A percentile compares a stretch with the other conserved stretches of the same genome.
These are phyloP conservation scores for Backusella morwellensis DNA, from an alignment of 192 early-diverging fungal species.

Conservation along the genomic window DNA sequence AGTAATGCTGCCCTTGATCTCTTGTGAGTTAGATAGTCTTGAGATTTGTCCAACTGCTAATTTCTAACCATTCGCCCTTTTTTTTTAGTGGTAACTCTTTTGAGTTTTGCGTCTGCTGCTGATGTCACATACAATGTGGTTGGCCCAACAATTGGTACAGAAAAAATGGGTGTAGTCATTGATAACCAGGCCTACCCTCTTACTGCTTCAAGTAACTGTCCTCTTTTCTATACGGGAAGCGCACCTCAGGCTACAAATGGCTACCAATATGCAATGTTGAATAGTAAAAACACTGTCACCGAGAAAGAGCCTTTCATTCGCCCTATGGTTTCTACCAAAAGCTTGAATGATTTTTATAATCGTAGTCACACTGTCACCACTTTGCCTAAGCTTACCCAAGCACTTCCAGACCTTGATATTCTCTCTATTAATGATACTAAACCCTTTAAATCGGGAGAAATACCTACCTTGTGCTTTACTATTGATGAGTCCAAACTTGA, in stretches of 20 bases:
- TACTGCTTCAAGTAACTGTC: neutral
- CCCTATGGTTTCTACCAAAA: neutral
- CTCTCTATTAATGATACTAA: neutral
- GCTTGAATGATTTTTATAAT: neutral
- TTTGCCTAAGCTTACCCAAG: neutral
- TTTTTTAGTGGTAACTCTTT: neutral
- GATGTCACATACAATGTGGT: neutral
- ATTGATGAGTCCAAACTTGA: neutral
- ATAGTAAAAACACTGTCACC: neutral
- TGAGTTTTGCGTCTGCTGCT: neutral
- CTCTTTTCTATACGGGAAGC: neutral
- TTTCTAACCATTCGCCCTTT: neutral
- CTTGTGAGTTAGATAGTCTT: neutral
- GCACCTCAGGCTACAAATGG: neutral
- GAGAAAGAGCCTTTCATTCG: neutral
- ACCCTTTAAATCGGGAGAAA: neutral
- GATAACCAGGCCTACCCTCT: neutral
- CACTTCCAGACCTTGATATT: neutral
- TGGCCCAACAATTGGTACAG: neutral
- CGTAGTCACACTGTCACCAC: neutral
- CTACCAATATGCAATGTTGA: neutral
- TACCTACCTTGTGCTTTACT: neutral
- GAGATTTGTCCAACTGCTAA: neutral
- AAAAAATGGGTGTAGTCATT: neutral
- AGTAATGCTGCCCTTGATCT: neutral